Evolutionary conservation across 1,139 yeast genomes (phyloP), one percentile per base, ranked within the genome.

Genomic region (Taphrina wiesneri): DNA sequence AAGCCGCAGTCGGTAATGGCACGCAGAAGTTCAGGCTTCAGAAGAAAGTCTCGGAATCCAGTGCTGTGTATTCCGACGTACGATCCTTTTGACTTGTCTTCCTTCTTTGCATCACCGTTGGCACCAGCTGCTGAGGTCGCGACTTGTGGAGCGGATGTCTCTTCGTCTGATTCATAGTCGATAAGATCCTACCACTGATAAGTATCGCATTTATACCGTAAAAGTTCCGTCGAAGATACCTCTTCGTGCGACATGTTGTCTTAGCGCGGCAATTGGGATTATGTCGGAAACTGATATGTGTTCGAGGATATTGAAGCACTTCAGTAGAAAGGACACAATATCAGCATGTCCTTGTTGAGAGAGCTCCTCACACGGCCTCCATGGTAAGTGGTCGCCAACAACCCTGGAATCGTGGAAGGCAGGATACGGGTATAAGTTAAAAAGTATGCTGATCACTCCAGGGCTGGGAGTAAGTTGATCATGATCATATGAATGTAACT

Each of bases 1-100:
- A 93, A 93, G 83, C 99, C 99, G 83, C 97, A 91, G 80, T 93
- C 99, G 73, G 93, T 96, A 77, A 93, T 93, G 71, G 99, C 99
- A 80, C 99, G 88, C 74, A 93, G 84, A 74, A 93, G 84, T 80
- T 93, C 99, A 30, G 98, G 97, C 82, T 93, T 93, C 78, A 93
- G 84, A 75, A 93, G 82, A 80, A 93, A 93, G 80, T 93, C 99
- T 81, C 96, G 90, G 86, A 93, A 93, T 7, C 98, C 97, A 70
- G 98, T 92, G 72, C 98, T 93, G 79, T 93, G 98, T 75, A 91
- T 90, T 76, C 98, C 98, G 69, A 92, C 98, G 75, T 93, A 93
- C 63, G 98, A 91, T 74, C 99, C 99, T 80, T 93, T 92, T 23
- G 59, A 54, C 80, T 92, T 90, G 78, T 90, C 96, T 65, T 82